phyloP scores from a whole-genome alignment of 768 basidiomycete genomes.

The Lentinula boryana region DNA sequence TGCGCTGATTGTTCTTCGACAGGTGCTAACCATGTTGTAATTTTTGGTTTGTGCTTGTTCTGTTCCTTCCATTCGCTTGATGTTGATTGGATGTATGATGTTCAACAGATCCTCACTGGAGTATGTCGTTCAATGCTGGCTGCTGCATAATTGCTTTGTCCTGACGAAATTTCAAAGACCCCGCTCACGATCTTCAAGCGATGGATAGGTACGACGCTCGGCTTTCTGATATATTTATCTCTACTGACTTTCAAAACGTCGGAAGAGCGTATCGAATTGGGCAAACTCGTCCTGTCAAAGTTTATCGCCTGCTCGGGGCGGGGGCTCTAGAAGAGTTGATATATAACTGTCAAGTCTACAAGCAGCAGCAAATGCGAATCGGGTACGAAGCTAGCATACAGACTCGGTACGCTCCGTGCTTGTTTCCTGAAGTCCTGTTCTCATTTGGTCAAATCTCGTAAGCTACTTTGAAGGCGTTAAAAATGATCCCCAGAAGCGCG shows the following conservation, averaged over 20 bases:
- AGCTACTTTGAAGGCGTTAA: constrained; percentile 83
- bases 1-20: not conserved
- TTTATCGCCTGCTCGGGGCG: constrained; percentile 79
- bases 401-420: constrained; percentile 48
- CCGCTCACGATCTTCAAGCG: constrained; percentile 90
- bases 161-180: constrained; percentile 48
- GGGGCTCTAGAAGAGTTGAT: constrained; percentile 87
- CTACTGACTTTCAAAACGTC: not conserved
- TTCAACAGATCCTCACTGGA: constrained; percentile 85
- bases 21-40: constrained; percentile 91
- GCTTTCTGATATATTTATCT: not conserved
- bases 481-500: constrained; percentile 66
- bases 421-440: not conserved
- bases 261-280: constrained; percentile 75
- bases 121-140: constrained; percentile 38
- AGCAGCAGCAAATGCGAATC: constrained; percentile 92
- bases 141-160: not conserved
- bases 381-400: constrained; percentile 81
- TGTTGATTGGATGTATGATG: constrained; percentile 5
- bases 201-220: constrained; percentile 54
- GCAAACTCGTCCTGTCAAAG: constrained; percentile 79
- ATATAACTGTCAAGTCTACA: constrained; percentile 86
- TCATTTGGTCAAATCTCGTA: not conserved
- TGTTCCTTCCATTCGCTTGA: not conserved
- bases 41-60: constrained; percentile 51